Evolutionary conservation across 805 yeast species (phyloP).

Genomic region (Monosporozyma aquatica): DNA sequence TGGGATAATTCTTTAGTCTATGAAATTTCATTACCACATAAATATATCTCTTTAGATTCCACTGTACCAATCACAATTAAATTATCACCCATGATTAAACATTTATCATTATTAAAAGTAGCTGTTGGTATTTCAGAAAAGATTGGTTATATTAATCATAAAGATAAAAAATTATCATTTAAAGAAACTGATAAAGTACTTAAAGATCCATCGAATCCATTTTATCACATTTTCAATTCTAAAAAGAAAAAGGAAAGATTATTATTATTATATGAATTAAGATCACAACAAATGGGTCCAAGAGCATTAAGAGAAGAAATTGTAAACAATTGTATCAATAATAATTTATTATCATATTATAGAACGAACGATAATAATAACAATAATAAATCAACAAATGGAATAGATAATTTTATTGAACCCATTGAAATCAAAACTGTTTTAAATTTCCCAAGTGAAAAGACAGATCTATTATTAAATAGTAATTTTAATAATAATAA

Average conservation of each 20-base stretch:
- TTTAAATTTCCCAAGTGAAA: conserved; percentile 21
- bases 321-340: conserved; percentile 42
- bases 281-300: conserved; percentile 41
- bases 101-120: conserved; percentile 51
- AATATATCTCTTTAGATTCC: conserved; percentile 56
- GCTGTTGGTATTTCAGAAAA: conserved; percentile 59
- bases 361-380: conserved; percentile 26
- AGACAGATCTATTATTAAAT: conserved; percentile 7
- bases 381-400: no score
- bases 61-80: conserved; percentile 54
- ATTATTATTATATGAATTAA: conserved; percentile 53
- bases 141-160: conserved; percentile 48
- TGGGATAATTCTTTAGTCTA: conserved; percentile 69
- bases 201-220: conserved; percentile 28
- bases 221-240: conserved; percentile 25
- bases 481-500: not conserved
- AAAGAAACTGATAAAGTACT: conserved; percentile 39
- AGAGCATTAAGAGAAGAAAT: conserved; percentile 55
- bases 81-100: conserved; percentile 56
- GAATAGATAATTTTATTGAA: conserved; percentile 16
- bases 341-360: conserved; percentile 52
- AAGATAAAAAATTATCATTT: conserved; percentile 42
- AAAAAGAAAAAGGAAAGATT: conserved; percentile 39
- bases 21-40: conserved; percentile 61
- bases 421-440: conserved; percentile 22